A percentile compares a stretch with the other conserved stretches of the same genome.
Conservation (phyloP, 2,329 filamentous ascomycete species). For the Colletotrichum sp. region DNA sequence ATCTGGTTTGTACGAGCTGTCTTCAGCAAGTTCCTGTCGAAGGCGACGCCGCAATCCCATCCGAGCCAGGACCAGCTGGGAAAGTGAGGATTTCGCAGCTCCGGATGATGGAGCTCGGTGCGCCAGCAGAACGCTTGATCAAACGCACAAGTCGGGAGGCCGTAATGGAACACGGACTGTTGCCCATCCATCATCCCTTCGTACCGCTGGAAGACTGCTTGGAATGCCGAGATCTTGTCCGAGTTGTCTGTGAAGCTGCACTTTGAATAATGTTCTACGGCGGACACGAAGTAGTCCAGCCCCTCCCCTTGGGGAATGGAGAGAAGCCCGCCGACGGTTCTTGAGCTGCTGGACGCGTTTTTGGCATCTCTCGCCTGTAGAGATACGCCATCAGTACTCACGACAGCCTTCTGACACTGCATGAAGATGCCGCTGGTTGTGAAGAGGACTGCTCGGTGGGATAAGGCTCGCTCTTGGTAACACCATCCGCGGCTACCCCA, state of each 20-base stretch:
- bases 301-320: neutral
- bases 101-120: neutral
- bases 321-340: neutral
- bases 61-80: neutral
- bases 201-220: neutral
- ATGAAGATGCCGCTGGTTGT: neutral
- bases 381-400: too few species aligned
- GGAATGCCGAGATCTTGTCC: neutral
- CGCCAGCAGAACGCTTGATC: neutral
- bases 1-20: neutral
- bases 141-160: neutral
- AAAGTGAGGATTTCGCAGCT: neutral
- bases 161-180: neutral
- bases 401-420: neutral
- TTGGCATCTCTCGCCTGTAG: rapidly evolving
- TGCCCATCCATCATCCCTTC: neutral
- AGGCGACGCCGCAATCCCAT: neutral
- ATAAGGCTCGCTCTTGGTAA: neutral
- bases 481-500: neutral
- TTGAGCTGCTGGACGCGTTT: neutral
- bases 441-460: neutral
- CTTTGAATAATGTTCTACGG: neutral
- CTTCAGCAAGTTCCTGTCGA: neutral
- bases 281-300: neutral
- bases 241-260: neutral